Evolutionary conservation across 768 basidiomycete genomes (phyloP).

Genomic region (Lanmaoa pseudosensibilis): DNA sequence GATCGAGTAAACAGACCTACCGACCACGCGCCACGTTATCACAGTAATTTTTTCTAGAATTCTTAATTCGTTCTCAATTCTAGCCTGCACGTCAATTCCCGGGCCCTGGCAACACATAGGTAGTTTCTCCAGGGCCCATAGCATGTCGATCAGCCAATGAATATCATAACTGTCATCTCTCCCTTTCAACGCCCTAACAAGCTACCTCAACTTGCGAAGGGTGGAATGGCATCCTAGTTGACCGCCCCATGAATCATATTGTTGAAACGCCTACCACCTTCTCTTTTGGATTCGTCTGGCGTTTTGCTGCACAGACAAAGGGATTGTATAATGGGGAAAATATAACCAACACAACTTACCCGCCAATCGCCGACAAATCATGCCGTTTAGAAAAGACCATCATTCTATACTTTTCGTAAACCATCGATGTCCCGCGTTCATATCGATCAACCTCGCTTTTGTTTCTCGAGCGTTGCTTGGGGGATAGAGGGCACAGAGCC

Average conservation of each 20-base stretch:
- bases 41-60: background rate
- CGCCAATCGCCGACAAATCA: slow-evolving; percentile 14
- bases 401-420: slow-evolving; percentile 7
- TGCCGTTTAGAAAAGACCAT: background rate
- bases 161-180: background rate
- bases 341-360: slow-evolving; percentile 2
- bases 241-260: background rate
- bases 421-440: slow-evolving; percentile 30
- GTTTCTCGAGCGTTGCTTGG: slow-evolving; percentile 36
- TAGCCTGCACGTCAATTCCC: background rate
- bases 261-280: background rate
- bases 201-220: background rate
- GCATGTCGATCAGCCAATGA: background rate
- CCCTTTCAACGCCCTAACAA: too few relatives aligned
- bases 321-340: slow-evolving; percentile 6
- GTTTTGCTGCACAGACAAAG: slow-evolving; percentile 2
- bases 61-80: background rate
- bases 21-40: slow-evolving; percentile 1
- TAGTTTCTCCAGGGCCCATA: background rate
- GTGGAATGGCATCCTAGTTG: background rate
- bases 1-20: slow-evolving; percentile 3
- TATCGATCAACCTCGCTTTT: slow-evolving; percentile 46
- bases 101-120: background rate
- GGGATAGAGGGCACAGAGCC: slow-evolving; percentile 15
- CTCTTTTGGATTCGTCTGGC: background rate